Evolutionary conservation across 192 early-diverging fungal species (phyloP).

Genomic region (Podila clonocystis): DNA sequence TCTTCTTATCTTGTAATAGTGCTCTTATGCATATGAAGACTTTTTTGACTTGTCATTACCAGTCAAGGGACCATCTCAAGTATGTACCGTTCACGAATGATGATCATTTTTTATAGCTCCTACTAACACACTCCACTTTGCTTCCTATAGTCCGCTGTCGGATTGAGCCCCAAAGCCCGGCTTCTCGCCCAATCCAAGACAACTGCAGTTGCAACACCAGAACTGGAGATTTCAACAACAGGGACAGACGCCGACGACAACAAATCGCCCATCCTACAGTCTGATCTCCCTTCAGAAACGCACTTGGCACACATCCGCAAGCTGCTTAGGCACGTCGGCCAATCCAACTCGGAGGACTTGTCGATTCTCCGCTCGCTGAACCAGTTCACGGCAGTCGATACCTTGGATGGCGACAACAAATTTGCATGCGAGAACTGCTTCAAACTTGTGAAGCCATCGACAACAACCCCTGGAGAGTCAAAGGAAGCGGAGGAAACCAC

Average conservation of each 20-base stretch:
- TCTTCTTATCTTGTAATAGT: slow-evolving; percentile 10
- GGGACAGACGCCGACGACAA: background rate
- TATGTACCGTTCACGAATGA: background rate
- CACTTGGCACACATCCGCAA: slow-evolving; percentile 36
- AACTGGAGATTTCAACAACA: background rate
- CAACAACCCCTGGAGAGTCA: background rate
- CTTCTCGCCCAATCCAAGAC: slow-evolving; percentile 9
- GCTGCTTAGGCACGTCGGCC: slow-evolving; percentile 21
- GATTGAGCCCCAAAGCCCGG: slow-evolving; percentile 18
- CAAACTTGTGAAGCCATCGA: slow-evolving; percentile 27
- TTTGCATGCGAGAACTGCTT: slow-evolving; percentile 75
- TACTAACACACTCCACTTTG: background rate
- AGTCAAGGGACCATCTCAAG: slow-evolving; percentile 40
- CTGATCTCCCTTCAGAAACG: slow-evolving; percentile 16
- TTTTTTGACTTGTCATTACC: slow-evolving; percentile 72
- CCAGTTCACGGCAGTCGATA: slow-evolving; percentile 70
- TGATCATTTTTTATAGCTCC: background rate
- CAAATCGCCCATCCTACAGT: slow-evolving; percentile 9
- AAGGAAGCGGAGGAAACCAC: background rate
- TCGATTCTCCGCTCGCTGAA: slow-evolving; percentile 56
- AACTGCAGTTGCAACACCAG: background rate
- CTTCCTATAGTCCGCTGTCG: background rate
- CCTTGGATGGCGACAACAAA: slow-evolving; percentile 68
- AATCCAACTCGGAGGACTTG: slow-evolving; percentile 22
- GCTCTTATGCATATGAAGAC: slow-evolving; percentile 67